Base-by-base conservation (phyloP, 1,139 yeast genomes). In the Pneumocystis oryctolagi region DNA sequence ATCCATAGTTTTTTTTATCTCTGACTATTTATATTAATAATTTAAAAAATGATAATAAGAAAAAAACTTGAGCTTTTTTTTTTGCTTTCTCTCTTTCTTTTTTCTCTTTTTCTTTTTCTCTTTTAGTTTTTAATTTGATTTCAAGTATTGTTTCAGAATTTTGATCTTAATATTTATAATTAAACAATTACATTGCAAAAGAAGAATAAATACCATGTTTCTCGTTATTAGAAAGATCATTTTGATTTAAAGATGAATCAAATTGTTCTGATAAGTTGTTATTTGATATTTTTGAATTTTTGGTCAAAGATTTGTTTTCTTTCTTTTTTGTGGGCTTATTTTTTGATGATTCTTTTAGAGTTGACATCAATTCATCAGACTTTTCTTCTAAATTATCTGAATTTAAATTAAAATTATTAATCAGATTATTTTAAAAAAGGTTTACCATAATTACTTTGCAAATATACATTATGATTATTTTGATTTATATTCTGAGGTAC, bases 81-180 rank as follows among this genome's bases (percentile, higher is more conserved):
- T 84, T 82, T 70, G 86, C 89, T 80, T 92, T 94, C 75, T 92
- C 98, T 68, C 87, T 87, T 77, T 92, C 99, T 76, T 92, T 94
- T 86, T 90, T 92, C 74, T 92, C 95, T 76, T 83, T 87, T 76
- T 92, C 99, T 80, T 92, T 94, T 73, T 92, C 98, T 78, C 94
- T 94, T 80, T 92, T 94, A 65, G 95, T 84, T 76, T 92, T 88
- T 71, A 90, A 72, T 35, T 72, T 77, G 61, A 94, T 87, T 57
- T 83, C 89, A 61, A 79, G 81, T 47, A 73, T 74, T 74, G 39
- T 73, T 47, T 57, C 30, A 20, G n/a, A 53, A 3, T 58, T 62
- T 18, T 34, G 60, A 30, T 59, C 65, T 72, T 74, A 79, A 74
- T 3, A 68, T 66, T 78, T 82, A 61, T 77, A 83, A 68, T 80